Evolutionary conservation across 192 early-diverging fungal species (phyloP), one percentile per base, ranked within the genome.

Genomic region (Backusella luteola): DNA sequence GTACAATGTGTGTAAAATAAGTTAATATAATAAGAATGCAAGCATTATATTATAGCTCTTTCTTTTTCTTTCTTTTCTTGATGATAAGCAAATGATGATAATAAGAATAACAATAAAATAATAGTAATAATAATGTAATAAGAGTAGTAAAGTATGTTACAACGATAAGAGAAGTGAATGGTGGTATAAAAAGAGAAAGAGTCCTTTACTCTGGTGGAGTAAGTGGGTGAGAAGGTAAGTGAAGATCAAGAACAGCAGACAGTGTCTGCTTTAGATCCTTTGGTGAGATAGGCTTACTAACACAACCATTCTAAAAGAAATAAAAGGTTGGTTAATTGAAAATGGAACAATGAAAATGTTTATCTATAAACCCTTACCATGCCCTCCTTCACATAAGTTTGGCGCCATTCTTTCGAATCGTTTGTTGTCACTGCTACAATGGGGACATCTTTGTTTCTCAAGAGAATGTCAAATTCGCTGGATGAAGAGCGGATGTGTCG

Each of bases 391-490:
- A 79, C 73, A 76, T 92, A 92, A 39, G 79, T 75, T 63, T 82
- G 78, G 23, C 83, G 82, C 77, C 86, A 84, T 8, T 88, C 84
- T 26, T 78, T 80, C 32, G 78, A 85, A 38, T 85, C 89, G 72
- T 87, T 88, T 79, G 88, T 89, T 32, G 91, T 92, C 23, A 90
- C 87, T 19, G 91, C 91, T 11, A 92, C 80, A 56, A 92, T 91
- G 35, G 91, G 89, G 32, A 89, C 81, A 1, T 68, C 74, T 39
- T 82, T 81, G 82, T 92, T 92, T 69, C 75, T 75, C 14, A 79
- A 76, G 29, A 91, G 76, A 34, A 90, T 79, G 70, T 78, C 49
- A 49, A 76, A 53, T 29, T 77, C 56, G 41, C 44, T 79, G 11
- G 23, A 63, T 26, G 66, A 75, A 35, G 34, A 26, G 46, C 89